phyloP scores from a whole-genome alignment of 2,329 filamentous ascomycete genomes.

The Diaporthe sp. region DNA sequence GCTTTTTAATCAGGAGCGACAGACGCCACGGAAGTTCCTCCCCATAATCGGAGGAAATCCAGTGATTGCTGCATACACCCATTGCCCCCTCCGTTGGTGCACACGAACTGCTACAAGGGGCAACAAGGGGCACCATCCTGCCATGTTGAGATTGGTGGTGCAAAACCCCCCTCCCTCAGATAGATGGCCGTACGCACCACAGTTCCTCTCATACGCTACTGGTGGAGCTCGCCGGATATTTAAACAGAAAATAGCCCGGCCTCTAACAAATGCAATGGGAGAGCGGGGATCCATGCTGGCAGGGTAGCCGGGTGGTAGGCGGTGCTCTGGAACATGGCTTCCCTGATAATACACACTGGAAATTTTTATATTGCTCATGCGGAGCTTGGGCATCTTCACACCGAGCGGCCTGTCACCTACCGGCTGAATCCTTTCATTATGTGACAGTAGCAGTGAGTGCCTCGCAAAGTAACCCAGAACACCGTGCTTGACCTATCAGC shows the following conservation, averaged over 20 bases:
- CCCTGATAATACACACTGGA: not conserved
- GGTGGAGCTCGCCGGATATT: constrained; percentile 3
- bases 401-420: not conserved
- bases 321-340: constrained; percentile 3
- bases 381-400: not conserved
- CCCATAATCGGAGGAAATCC: not conserved
- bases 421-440: constrained; percentile 12
- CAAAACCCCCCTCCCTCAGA: not conserved
- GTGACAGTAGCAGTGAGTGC: constrained; percentile 1
- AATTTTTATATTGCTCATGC: not conserved
- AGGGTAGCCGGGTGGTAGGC: not conserved
- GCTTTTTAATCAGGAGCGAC: not conserved
- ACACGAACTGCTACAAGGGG: not conserved
- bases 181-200: constrained; percentile 7
- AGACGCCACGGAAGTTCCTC: not conserved
- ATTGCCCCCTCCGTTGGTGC: not conserved
- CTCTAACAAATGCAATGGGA: not conserved
- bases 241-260: not conserved
- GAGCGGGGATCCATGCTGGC: not conserved
- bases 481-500: not conserved
- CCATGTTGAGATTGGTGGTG: not conserved
- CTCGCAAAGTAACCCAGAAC: not conserved
- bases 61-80: not conserved
- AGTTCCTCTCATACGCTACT: not conserved
- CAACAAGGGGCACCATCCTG: not conserved